Evolutionary conservation across 2,329 filamentous ascomycete genomes (phyloP), one percentile per base, ranked within the genome.

Genomic region (Chrysosporium keratinophilum): DNA sequence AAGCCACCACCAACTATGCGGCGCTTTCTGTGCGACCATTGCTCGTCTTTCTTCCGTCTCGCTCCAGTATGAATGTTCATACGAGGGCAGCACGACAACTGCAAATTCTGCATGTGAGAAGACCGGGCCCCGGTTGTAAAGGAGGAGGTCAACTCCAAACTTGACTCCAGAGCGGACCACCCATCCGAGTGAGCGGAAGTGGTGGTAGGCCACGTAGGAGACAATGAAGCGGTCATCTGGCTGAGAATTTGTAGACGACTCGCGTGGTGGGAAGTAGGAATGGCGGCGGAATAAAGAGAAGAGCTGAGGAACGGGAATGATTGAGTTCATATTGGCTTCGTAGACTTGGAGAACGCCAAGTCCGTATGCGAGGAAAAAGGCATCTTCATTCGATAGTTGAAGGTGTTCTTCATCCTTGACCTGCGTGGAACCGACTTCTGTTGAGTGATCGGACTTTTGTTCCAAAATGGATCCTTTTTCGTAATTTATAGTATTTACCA

Each of bases 91-190:
- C 40, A 98, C 81, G 20, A 91, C 76, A 42, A 96, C 73, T 0
- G 88, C 90, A 65, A 96, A 98, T 65, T 97, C 89, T 19, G 93
- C 93, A 65, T 98, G 93, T 19, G 88, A 83, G 67, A 98, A 97
- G 0, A 93, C 91, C 0, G 93, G 93, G 0, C 93, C 93, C 17
- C 89, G 84, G 54, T 88, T 84, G 71, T 98, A 98, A 6, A 98
- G 78, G n/a, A 98, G 74, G 74, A 88, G 96, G 68, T 98, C 93
- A 9, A 89, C 87, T 19, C 87, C 88, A 62, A 98, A 98, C 65
- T 98, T 98, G 66, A 95, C 84, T 35, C 93, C 94, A 4, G 87
- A 83, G 12, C 94, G 84, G 0, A 94, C 85, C 1, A 96, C 88
- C 91, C 93, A 98, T 20, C 93, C 93, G 0, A 97, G 76, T 0